Conservation (phyloP, 164 flowering plant species). For the Malania oleifera region DNA sequence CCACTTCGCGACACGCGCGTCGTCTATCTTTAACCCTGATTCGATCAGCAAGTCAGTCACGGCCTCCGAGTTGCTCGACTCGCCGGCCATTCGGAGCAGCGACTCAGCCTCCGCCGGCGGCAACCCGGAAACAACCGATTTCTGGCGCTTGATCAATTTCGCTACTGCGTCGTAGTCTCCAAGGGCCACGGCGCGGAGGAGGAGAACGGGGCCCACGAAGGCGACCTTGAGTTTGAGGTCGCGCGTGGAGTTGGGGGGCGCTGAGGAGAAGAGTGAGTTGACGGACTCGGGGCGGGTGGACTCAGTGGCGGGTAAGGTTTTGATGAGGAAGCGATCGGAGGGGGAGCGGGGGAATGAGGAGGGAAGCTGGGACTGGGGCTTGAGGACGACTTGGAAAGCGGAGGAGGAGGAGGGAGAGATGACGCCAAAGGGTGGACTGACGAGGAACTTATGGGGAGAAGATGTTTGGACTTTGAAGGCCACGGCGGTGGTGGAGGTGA, state of each 20-base stretch:
- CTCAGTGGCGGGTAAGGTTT: slow-evolving; percentile 30
- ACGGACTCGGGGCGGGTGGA: slow-evolving; percentile 21
- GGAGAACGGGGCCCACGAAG: slow-evolving; percentile 58
- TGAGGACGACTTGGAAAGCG: slow-evolving; percentile 67
- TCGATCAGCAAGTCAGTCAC: slow-evolving; percentile 40
- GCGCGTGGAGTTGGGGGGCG: slow-evolving; percentile 12
- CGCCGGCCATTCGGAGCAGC: slow-evolving; percentile 36
- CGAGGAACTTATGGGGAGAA: slow-evolving; percentile 70
- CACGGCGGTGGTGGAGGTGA: slow-evolving; percentile 32
- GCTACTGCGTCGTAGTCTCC: slow-evolving; percentile 40
- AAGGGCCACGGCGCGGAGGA: slow-evolving; percentile 38
- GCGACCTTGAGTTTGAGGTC: slow-evolving; percentile 64
- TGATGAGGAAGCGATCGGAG: slow-evolving; percentile 67
- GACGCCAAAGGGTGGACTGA: slow-evolving; percentile 65
- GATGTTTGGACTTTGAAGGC: slow-evolving; percentile 83
- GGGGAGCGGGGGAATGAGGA: slow-evolving; percentile 63
- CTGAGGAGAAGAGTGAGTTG: slow-evolving; percentile 36
- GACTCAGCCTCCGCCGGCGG: slow-evolving; percentile 31
- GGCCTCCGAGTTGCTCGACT: slow-evolving; percentile 26
- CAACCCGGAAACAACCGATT: slow-evolving; percentile 28
- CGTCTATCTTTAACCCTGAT: slow-evolving; percentile 36
- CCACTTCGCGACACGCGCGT: slow-evolving; percentile 10
- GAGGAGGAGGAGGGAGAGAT: slow-evolving; percentile 43
- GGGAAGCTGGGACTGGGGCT: slow-evolving; percentile 59
- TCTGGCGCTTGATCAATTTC: slow-evolving; percentile 48